phyloP scores from a whole-genome alignment of 1,284 basidiomycete genomes.

The Austroboletus novae-zelandiae region DNA sequence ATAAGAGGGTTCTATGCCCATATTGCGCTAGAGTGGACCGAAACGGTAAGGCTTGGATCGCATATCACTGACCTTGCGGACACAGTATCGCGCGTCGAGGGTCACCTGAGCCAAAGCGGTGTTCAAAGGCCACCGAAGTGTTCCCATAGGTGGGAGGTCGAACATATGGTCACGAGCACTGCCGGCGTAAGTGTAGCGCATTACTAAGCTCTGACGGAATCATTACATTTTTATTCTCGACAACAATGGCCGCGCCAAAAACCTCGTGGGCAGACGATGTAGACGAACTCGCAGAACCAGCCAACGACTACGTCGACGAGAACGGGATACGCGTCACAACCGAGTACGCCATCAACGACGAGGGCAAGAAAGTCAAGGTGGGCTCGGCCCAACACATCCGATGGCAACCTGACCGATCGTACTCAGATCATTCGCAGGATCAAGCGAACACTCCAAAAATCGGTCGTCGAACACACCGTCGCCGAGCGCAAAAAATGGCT shows the following conservation, averaged over 20 bases:
- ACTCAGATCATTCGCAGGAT: constrained; percentile 81
- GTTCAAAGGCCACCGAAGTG: not conserved
- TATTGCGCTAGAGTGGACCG: not conserved
- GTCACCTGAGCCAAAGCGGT: not conserved
- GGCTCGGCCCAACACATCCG: not conserved
- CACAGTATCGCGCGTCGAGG: not conserved
- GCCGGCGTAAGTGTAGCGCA: too few species aligned
- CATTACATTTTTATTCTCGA: constrained; percentile 5
- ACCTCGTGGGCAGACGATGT: constrained; percentile 85
- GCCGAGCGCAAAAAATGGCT: constrained; percentile 92
- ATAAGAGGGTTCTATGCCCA: not conserved
- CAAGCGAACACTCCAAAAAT: constrained; percentile 86
- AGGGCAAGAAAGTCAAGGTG: constrained; percentile 95
- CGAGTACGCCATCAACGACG: constrained; percentile 86
- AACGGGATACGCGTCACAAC: constrained; percentile 87
- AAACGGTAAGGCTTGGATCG: not conserved
- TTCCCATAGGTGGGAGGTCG: too few species aligned
- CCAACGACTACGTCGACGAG: constrained; percentile 75
- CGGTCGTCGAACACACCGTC: constrained; percentile 90
- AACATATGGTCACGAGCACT: too few species aligned
- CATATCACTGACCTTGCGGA: not conserved
- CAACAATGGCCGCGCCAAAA: constrained; percentile 40
- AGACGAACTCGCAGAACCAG: constrained; percentile 62
- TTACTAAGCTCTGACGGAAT: too few species aligned
- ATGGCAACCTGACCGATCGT: constrained; percentile 3